phyloP scores from a whole-genome alignment of 2,329 filamentous ascomycete genomes.

The Phaeosphaeria sp. region DNA sequence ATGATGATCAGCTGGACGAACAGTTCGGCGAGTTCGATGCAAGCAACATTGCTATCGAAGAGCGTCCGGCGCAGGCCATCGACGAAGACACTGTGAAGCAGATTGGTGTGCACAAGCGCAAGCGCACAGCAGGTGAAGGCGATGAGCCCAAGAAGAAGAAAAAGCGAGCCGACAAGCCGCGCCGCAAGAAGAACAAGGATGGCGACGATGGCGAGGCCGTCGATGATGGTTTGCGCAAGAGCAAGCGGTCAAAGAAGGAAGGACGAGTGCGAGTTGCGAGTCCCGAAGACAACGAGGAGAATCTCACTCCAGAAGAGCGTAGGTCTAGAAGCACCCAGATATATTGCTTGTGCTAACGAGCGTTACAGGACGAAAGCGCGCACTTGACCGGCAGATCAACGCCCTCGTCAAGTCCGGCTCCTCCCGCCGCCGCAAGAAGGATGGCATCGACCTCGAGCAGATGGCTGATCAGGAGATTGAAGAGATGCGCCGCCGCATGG shows the following conservation, averaged over 20 bases:
- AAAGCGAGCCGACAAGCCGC: constrained; percentile 62
- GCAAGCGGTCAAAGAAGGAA: constrained; percentile 55
- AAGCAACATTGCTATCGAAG: constrained; percentile 65
- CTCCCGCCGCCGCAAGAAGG: constrained; percentile 75
- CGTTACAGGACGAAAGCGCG: constrained; percentile 69
- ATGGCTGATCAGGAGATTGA: constrained; percentile 90
- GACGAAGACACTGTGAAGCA: constrained; percentile 67
- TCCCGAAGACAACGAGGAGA: constrained; percentile 73
- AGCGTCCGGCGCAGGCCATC: constrained; percentile 63
- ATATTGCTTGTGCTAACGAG: constrained; percentile 17
- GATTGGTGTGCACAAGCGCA: constrained; percentile 68
- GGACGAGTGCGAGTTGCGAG: constrained; percentile 44
- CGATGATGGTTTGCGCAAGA: constrained; percentile 61
- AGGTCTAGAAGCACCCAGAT: constrained; percentile 42
- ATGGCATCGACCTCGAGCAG: constrained; percentile 90
- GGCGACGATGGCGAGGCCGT: constrained; percentile 56
- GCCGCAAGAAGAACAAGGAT: constrained; percentile 58
- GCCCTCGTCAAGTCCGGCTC: constrained; percentile 86
- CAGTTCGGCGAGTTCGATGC: constrained; percentile 63
- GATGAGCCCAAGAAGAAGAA: constrained; percentile 74
- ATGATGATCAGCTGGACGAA: constrained; percentile 69
- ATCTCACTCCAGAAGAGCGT: constrained; percentile 84
- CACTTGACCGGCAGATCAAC: constrained; percentile 86
- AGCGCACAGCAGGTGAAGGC: constrained; percentile 66
- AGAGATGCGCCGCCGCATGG: constrained; percentile 87